These are phyloP conservation scores for Cryphonectria carpinicola DNA, from an alignment of 2,329 filamentous ascomycete genomes.

Conservation along the genomic window DNA sequence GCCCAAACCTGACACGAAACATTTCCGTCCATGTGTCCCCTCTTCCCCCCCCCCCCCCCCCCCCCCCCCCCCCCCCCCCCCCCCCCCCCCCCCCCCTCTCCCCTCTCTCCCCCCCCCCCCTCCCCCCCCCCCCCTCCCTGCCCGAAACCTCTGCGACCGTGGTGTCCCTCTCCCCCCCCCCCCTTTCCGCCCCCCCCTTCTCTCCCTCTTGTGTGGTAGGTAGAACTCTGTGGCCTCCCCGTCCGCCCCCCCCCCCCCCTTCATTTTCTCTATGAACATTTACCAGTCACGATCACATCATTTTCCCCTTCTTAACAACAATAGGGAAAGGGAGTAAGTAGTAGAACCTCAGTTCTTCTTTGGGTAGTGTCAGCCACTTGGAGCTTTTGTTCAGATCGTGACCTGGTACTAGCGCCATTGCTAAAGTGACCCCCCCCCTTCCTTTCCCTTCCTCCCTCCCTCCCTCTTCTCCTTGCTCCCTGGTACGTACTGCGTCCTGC, in stretches of 20 bases:
- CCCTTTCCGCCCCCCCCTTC: not conserved
- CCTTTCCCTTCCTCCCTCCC: not conserved
- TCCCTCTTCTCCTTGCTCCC: not conserved
- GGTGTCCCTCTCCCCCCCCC: not conserved
- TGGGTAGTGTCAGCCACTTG: conserved; percentile 1
- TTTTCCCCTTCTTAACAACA: not conserved
- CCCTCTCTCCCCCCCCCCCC: not conserved
- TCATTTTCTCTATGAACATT: not conserved
- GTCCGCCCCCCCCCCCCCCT: not conserved
- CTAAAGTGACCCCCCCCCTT: not conserved
- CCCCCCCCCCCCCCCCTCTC: no score
- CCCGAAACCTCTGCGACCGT: no score
- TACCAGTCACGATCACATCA: not conserved
- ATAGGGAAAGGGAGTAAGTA: not conserved
- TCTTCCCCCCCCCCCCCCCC: not conserved
- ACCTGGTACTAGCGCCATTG: not conserved
- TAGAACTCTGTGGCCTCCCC: not conserved
- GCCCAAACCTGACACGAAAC: not conserved
- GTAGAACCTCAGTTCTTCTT: not conserved
- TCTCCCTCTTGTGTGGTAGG: not conserved
- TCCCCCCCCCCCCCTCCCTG: no score
- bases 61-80: no score
- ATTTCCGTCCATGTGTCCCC: not conserved
- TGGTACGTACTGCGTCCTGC: conserved; percentile 9
- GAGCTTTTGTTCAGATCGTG: not conserved